Evolutionary conservation across 805 yeast genomes (phyloP), one percentile per base, ranked within the genome.

Genomic region (Candida berthetii): DNA sequence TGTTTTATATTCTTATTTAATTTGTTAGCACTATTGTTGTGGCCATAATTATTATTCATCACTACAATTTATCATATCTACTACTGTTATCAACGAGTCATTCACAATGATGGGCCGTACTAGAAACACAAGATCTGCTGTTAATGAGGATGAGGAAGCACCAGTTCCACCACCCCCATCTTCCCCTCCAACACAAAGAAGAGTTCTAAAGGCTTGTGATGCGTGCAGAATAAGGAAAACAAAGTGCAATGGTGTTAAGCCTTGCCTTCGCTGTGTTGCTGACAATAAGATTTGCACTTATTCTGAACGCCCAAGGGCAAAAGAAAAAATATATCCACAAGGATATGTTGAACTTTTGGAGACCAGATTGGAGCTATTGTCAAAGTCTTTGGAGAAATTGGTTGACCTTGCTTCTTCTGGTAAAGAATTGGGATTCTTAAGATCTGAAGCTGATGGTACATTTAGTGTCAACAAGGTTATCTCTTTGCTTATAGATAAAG

Each of bases 201-300:
- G 85, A 45, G 83, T 78, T 3, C 80, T 81, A 11, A 78, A 77
- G 49, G 84, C 84, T 6, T 78, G 85, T 48, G 83, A 78, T 52
- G 70, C 74, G 40, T 78, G 85, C 54, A 63, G 85, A 35, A 65
- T 78, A 42, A 78, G 78, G 52, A 78, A 78, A 60, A 78, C 82
- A 5, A 78, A 78, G 47, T 78, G 85, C 55, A 78, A 77, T 43
- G 85, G 85, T 17, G 68, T 69, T 38, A 74, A 74, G 47, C 84
- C 85, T 1, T 78, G 85, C 49, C 69, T 71, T 31, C 67, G 75
- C 41, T 78, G 85, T 52, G 54, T 66, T 8, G 60, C 66, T 8
- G 82, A 77, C 48, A 78, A 78, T 57, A 76, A 75, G 53, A 67
- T 78, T 27, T 78, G 85, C 55, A 71, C 76, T 2, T 78, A 75